Base-by-base conservation (phyloP, 441 rosid species). In the Populus hybrid region DNA sequence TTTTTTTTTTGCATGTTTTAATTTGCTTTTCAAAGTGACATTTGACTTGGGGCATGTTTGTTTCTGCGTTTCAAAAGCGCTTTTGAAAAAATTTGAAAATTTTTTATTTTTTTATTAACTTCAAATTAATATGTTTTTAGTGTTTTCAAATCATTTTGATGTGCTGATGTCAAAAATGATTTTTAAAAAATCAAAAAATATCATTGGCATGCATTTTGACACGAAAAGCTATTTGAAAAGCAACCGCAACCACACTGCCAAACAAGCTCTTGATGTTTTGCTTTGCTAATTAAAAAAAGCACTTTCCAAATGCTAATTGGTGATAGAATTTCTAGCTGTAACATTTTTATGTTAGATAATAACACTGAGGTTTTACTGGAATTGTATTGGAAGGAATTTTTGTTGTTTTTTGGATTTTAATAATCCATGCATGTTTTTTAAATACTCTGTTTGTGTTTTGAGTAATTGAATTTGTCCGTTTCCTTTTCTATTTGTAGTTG, bases 401-500 rank as follows among this genome's bases (percentile, higher is more conserved):
- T 12, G 61, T 23, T 10, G 21, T 30, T 30, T 6, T 50, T 64
- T 61, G 6, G 18, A 70, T 65, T 65, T 75, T 30, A 30, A 30
- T 50, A n/a, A 30, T 67, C 30, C n/a, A 4, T 65, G 72, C 64
- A 54, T 65, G 16, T 12, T 42, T 24, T 30, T 28, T 26, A 8
- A 35, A 14, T 57, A 0, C 10, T 16, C 3, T 35, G 10, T 24
- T 9, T 12, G 59, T 30, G 32, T 30, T 30, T 30, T 30, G 32
- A 30, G 1, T 68, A 11, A 46, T 30, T 30, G 32, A 30, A 21
- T 72, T 75, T 36, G 23, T 73, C 2, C 28, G 59, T 77, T 35
- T 36, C 74, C 73, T 35, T 8, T 36, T 64, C 61, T 54, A 5
- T 54, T 81, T 32, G 34, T 82, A 97, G 99, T 90, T 75, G 90